Percentiles rank a stretch among this genome's conserved stretches.
Evolutionary conservation across 202 grass and related monocot species (phyloP).

Genomic region (Brachypodium distachyon): DNA sequence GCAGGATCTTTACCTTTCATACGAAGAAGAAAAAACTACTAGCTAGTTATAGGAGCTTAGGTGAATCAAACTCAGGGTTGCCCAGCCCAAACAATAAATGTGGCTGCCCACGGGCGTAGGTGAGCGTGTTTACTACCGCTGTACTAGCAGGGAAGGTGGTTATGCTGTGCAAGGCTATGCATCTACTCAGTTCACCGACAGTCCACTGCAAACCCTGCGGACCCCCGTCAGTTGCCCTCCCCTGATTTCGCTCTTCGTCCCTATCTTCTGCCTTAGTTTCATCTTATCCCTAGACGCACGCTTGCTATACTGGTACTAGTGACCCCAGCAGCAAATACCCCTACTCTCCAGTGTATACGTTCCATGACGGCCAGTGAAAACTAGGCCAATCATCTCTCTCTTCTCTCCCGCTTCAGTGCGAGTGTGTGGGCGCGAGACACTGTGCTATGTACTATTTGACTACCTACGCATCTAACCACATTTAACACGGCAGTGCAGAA

Average conservation of each 20-base stretch:
- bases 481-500: conserved; percentile 30
- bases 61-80: conserved; percentile 33
- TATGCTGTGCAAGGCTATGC: conserved; percentile 33
- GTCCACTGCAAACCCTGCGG: conserved; percentile 30
- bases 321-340: conserved; percentile 21
- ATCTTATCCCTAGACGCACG: not conserved
- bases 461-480: conserved; percentile 29
- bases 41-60: conserved; percentile 5
- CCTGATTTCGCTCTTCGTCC: not conserved
- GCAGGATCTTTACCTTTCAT: not conserved
- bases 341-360: conserved; percentile 33
- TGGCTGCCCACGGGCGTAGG: conserved; percentile 46
- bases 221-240: conserved; percentile 30
- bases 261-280: not conserved
- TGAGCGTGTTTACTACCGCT: conserved; percentile 66
- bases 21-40: not conserved
- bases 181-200: conserved; percentile 66
- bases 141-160: conserved; percentile 51
- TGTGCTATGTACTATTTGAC: conserved; percentile 21
- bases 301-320: conserved; percentile 22
- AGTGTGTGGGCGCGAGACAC: not conserved
- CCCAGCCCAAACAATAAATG: conserved; percentile 67
- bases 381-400: not conserved
- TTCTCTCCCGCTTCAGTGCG: not conserved
- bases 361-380: conserved; percentile 27